Evolutionary conservation across 2,329 filamentous ascomycete species (phyloP).

Genomic region (Calonectria honghensis): DNA sequence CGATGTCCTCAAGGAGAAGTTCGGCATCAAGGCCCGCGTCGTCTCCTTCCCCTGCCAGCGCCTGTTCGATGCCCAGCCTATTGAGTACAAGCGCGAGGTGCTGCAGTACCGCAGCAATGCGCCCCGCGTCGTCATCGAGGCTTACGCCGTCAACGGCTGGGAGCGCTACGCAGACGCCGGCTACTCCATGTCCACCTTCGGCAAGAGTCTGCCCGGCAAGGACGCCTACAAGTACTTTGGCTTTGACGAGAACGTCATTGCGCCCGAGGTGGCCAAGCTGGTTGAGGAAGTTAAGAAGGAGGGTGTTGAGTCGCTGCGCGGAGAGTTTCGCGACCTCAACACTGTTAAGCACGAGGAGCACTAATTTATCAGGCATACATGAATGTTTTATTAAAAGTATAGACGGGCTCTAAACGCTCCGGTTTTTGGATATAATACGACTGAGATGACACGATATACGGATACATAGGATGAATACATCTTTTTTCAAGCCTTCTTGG

Average conservation of each 20-base stretch:
- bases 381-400: slow-evolving; percentile 29
- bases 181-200: slow-evolving; percentile 72
- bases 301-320: slow-evolving; percentile 56
- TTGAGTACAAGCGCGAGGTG: slow-evolving; percentile 67
- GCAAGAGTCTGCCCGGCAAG: slow-evolving; percentile 73
- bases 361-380: slow-evolving; percentile 14
- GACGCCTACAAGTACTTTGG: slow-evolving; percentile 74
- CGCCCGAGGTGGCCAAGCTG: slow-evolving; percentile 59
- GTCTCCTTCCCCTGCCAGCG: slow-evolving; percentile 68
- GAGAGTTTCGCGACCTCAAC: slow-evolving; percentile 59
- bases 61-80: slow-evolving; percentile 64
- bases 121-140: slow-evolving; percentile 75
- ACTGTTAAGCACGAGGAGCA: slow-evolving; percentile 49
- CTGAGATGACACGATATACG: slow-evolving; percentile 35
- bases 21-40: slow-evolving; percentile 61
- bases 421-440: slow-evolving; percentile 43
- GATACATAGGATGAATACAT: slow-evolving; percentile 41
- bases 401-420: slow-evolving; percentile 30
- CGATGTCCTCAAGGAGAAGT: slow-evolving; percentile 62
- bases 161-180: slow-evolving; percentile 76
- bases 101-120: slow-evolving; percentile 65
- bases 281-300: slow-evolving; percentile 55
- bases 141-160: slow-evolving; percentile 75
- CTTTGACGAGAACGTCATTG: slow-evolving; percentile 68
- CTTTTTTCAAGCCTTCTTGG: slow-evolving; percentile 22